Base-by-base conservation (phyloP, 495 filamentous ascomycete species). In the Penicillium verhagenii region DNA sequence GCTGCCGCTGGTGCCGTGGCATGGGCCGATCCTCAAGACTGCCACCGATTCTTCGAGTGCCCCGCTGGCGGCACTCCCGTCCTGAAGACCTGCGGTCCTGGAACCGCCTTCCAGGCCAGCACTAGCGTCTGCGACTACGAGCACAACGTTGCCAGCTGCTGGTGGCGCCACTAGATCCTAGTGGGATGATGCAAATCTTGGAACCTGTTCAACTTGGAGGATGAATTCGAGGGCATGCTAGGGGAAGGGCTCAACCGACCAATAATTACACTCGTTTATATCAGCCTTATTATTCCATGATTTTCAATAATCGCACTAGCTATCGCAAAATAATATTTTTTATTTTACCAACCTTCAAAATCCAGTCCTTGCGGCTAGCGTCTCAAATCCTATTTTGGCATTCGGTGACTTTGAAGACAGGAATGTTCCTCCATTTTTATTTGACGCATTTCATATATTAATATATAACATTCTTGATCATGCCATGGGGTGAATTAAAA, bases 31-130 rank as follows among this genome's bases (percentile, higher is more conserved):
- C 46, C 53, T 25, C 1, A 13, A 25, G 38, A 55, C 43, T 55
- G 53, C 25, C 53, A 55, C 14, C 33, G 37, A 43, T 55, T 55
- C 46, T 55, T 20, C 18, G 53, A 55, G 43, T 55, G 53, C 19
- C 53, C 53, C 16, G 37, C 14, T 13, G 53, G 53, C 14, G 53
- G 46, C 7, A 44, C 20, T 2, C 53, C 53, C 2, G 53, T 55
- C 14, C 31, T 49, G 33, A 55, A 55, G 37, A 55, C 53, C 24
- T 55, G 53, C 4, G 53, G 53, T 7, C 53, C 53, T 18, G 53
- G 53, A 24, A 55, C 53, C 10, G 53, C 53, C n/a, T 55, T 50
- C 18, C 53, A 55, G 37, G 5, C 37, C 8, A 25, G 6, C 6
- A 55, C 53, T 9, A 37, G 25, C 1, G 53, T 55, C 37, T 55